phyloP scores from a whole-genome alignment of 1,284 basidiomycete genomes.

The Schizophyllum amplum region DNA sequence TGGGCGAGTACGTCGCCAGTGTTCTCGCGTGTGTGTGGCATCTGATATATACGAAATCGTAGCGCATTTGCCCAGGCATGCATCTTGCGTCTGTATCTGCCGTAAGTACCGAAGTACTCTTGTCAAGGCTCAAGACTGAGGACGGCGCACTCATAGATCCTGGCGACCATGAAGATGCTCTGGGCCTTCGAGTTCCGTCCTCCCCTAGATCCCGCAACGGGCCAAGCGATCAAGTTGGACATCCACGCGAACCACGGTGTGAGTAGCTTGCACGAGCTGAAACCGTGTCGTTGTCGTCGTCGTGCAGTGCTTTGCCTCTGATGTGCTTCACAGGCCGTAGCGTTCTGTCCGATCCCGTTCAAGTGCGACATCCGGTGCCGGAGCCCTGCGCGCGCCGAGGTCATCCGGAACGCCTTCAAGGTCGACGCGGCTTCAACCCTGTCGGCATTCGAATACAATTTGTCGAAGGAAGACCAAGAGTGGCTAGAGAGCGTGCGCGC shows the following conservation, averaged over 20 bases:
- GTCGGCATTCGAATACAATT: slow-evolving; percentile 8
- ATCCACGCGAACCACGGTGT: slow-evolving; percentile 1
- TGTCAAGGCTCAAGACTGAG: no score
- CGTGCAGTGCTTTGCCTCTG: neutral
- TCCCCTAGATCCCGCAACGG: slow-evolving; percentile 2
- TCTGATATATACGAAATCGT: neutral
- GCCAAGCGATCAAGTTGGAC: slow-evolving; percentile 5
- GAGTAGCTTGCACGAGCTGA: neutral
- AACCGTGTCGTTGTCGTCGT: neutral
- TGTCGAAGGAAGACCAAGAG: slow-evolving; percentile 6
- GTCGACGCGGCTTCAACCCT: slow-evolving; percentile 9
- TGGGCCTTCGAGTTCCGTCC: slow-evolving; percentile 20
- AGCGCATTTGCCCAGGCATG: slow-evolving; percentile 23
- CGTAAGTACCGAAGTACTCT: no score
- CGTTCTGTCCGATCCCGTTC: slow-evolving; percentile 8
- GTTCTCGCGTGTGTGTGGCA: neutral
- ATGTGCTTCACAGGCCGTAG: slow-evolving; percentile 6
- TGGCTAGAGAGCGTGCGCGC: slow-evolving; percentile 1
- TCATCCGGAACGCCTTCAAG: slow-evolving; percentile 9
- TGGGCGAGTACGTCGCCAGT: slow-evolving; percentile 11
- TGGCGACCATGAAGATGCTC: slow-evolving; percentile 16
- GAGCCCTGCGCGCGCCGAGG: slow-evolving; percentile 4
- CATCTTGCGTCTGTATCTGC: slow-evolving; percentile 22
- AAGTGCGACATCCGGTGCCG: slow-evolving; percentile 12
- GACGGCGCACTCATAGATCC: slow-evolving; percentile 1